Evolutionary conservation across 2,329 filamentous ascomycete species (phyloP), one percentile per base, ranked within the genome.

Genomic region (Talaromyces islandicus): DNA sequence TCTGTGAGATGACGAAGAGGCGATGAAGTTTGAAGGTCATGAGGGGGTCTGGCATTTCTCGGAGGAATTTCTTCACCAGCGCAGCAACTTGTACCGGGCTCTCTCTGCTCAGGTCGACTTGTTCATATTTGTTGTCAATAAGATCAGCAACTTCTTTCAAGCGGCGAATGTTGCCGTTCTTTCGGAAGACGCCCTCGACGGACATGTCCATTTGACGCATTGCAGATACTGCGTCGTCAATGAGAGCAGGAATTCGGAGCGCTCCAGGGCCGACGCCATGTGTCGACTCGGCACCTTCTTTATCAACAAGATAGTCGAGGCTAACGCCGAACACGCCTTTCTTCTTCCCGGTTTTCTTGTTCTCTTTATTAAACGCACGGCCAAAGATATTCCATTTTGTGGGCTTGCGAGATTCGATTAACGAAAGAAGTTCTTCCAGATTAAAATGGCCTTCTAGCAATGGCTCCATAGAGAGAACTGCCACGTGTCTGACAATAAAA

Each of bases 191-290:
- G 68, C 94, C 94, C 75, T 99, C 94, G 1, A 99, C 91, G 1
- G 93, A 97, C 79, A 99, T 92, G 74, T 99, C 94, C 91, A 99
- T 97, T 75, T 93, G 94, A 68, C 92, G 88, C 91, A 99, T 96
- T 12, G 92, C 92, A 4, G 90, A 89, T 41, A 99, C 88, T 54
- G 93, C 88, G 71, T 97, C 93, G 69, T 97, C 93, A n/a, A 99
- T 84, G 57, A 99, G 82, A n/a, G 91, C 90, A 2, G 94, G 94
- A 48, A 99, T 91, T 57, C 91, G 89, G 60, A 99, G 81, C 14
- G 91, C 89, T 19, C 92, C 93, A 11, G 94, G 92, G 0, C 94
- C 94, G 63, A 99, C 91, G 38, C 94, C 94, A 72, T 97, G 92
- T 0, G 92, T 97, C n/a, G 92, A 97, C 71, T 99, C 94, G 46